phyloP scores from a whole-genome alignment of 2,329 filamentous ascomycete species.

The Colletotrichum horii region DNA sequence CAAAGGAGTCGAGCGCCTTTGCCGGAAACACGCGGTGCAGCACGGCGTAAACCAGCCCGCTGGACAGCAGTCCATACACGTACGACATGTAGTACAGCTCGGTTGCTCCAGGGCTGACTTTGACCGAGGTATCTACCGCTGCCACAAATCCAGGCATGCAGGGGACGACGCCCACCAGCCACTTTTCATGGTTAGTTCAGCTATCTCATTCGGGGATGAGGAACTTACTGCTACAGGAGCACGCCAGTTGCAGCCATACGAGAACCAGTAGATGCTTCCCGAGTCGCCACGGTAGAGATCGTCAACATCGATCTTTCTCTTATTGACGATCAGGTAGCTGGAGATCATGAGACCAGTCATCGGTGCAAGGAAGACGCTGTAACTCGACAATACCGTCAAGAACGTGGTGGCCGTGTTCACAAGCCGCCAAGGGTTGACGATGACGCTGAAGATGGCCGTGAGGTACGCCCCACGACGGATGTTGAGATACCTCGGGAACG shows the following conservation, averaged over 20 bases:
- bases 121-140: constrained; percentile 37
- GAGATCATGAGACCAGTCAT: constrained; percentile 46
- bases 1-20: constrained; percentile 31
- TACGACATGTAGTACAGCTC: constrained; percentile 45
- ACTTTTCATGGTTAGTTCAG: constrained; percentile 30
- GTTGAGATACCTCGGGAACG: constrained; percentile 41
- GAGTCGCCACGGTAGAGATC: constrained; percentile 36
- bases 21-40: constrained; percentile 36
- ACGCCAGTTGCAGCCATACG: constrained; percentile 43
- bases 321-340: constrained; percentile 37
- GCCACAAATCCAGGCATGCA: constrained; percentile 47
- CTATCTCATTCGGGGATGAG: not conserved
- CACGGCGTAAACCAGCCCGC: constrained; percentile 32
- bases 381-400: constrained; percentile 39
- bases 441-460: constrained; percentile 37
- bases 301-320: constrained; percentile 38
- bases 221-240: constrained; percentile 42
- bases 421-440: constrained; percentile 43
- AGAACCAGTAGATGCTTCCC: constrained; percentile 45
- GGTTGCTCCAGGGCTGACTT: constrained; percentile 38
- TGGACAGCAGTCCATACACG: constrained; percentile 41
- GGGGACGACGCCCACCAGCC: constrained; percentile 43
- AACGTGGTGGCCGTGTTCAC: constrained; percentile 41
- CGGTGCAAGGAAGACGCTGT: constrained; percentile 42
- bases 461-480: constrained; percentile 43